Evolutionary conservation across 139 green algal species (phyloP), one percentile per base, ranked within the genome.

Genomic region (Picochlorum sp.): DNA sequence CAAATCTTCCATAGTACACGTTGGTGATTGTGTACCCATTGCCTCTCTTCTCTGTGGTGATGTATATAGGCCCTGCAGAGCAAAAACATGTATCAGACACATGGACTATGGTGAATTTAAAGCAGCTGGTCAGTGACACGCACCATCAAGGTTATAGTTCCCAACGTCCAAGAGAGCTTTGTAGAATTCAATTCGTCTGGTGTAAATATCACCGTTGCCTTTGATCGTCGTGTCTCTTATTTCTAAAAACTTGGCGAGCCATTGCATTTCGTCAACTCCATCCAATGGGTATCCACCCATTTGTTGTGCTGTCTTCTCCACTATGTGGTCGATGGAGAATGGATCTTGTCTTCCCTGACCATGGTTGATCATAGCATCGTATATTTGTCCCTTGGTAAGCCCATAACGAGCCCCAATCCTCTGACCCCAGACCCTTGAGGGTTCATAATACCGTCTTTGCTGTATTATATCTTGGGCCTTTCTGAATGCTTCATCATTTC

Each of bases 311-410:
- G 60, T 23, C n/a, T 59, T 44, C 2, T 20, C 11, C 4, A 75
- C 23, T 20, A 75, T 75, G 55, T 70, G 68, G 16, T 75, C 68
- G 3, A 75, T 65, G 2, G 34, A 60, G 13, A 75, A 70, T 44
- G 59, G 49, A 44, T 65, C 51, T 52, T 18, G 20, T 55, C 30
- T 26, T 41, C 68, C 68, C 55, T 75, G 23, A 30, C 68, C 68
- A 45, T 75, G 68, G 7, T 70, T 74, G 38, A 75, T 57, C 31
- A 75, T 65, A n/a, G 68, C 68, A 23, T 75, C 68, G 24, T 75
- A 61, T 20, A 75, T 41, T 38, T 75, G 68, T n/a, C 44, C 62
- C 26, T 70, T 75, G 51, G 60, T 70, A 20, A 75, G 49, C 5
- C 61, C 61, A 24, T 65, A 14, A 28, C 24, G 49, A 23, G 45